Conservation (phyloP, 2,329 filamentous ascomycete genomes). For the Verticillium nubilum region DNA sequence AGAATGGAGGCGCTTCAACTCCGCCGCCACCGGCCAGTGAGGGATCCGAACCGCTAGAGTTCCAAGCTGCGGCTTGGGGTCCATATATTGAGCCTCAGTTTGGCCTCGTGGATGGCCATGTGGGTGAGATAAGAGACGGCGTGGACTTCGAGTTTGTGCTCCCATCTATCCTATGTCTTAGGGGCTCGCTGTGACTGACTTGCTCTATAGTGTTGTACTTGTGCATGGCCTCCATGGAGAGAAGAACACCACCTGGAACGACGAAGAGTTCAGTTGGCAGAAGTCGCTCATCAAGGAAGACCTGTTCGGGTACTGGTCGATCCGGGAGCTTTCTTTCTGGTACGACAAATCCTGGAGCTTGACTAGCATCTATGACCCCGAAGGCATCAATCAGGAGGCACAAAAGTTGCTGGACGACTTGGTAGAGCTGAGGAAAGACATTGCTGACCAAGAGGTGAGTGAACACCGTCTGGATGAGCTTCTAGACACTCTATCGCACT, state of each 20-base stretch:
- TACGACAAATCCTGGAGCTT: background rate
- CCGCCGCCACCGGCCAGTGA: background rate
- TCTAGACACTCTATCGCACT: background rate
- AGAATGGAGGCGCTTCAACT: background rate
- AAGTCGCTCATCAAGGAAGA: background rate
- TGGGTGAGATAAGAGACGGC: background rate
- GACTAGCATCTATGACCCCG: background rate
- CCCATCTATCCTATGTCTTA: background rate
- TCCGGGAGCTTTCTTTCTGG: background rate
- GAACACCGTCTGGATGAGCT: background rate
- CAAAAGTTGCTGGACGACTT: constrained; percentile 1
- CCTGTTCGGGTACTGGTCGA: background rate
- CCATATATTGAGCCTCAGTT: background rate
- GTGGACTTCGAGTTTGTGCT: background rate
- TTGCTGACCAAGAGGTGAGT: background rate
- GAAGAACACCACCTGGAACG: background rate
- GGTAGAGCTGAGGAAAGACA: background rate
- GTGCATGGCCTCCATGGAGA: constrained; percentile 3
- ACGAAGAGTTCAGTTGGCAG: background rate
- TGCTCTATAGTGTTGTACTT: background rate
- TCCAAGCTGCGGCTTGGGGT: background rate
- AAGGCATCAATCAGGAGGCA: constrained; percentile 1
- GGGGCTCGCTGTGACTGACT: background rate
- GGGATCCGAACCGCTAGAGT: background rate
- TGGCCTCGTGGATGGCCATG: background rate